phyloP scores from a whole-genome alignment of 176 grass and related monocot species.

The Areca catechu region DNA sequence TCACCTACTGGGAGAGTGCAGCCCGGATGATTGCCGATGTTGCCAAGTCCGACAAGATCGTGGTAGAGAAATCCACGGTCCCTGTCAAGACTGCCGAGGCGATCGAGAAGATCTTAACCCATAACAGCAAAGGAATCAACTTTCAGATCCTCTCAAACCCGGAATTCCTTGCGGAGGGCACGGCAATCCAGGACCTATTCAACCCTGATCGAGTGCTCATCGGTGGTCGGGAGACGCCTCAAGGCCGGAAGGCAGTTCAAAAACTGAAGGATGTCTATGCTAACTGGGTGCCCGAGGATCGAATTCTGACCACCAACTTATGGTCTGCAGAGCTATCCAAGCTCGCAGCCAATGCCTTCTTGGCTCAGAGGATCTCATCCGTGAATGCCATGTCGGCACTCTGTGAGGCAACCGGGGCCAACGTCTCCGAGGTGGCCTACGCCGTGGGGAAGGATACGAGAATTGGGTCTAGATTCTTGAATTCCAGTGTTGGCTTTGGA shows the following conservation, averaged over 20 bases:
- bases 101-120: slow-evolving; percentile 17
- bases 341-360: slow-evolving; percentile 19
- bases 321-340: slow-evolving; percentile 22
- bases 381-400: slow-evolving; percentile 19
- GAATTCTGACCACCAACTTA: slow-evolving; percentile 13
- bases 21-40: slow-evolving; percentile 17
- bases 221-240: slow-evolving; percentile 10
- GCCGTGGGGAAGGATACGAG: slow-evolving; percentile 7
- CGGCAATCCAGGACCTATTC: slow-evolving; percentile 12
- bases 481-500: slow-evolving; percentile 12
- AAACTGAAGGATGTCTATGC: slow-evolving; percentile 12
- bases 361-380: slow-evolving; percentile 17
- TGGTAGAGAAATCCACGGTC: slow-evolving; percentile 17
- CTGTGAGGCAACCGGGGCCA: slow-evolving; percentile 13
- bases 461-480: slow-evolving; percentile 11
- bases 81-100: slow-evolving; percentile 16
- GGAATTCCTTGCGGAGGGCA: slow-evolving; percentile 19
- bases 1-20: slow-evolving; percentile 22
- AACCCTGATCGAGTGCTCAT: slow-evolving; percentile 14
- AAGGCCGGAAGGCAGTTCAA: slow-evolving; percentile 9
- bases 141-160: slow-evolving; percentile 14
- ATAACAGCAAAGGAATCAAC: slow-evolving; percentile 11
- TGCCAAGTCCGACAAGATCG: slow-evolving; percentile 9
- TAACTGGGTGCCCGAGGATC: slow-evolving; percentile 14
- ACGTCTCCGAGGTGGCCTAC: slow-evolving; percentile 9